phyloP scores from a whole-genome alignment of 306 rosid species.

The Sechiopsis laciniata region DNA sequence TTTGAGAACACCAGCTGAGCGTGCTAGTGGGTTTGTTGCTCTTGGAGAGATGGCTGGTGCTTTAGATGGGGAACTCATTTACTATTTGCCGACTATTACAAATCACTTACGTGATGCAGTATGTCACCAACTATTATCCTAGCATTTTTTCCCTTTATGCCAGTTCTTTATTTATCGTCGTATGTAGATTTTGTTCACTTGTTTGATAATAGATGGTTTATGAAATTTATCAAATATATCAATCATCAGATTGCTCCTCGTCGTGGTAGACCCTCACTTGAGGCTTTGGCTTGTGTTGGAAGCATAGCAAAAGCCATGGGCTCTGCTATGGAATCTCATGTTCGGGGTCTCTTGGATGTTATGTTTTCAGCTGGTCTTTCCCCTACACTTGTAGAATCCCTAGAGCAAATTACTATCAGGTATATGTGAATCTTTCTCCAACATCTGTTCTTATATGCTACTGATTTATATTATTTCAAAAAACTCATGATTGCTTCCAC shows the following conservation, averaged over 20 bases:
- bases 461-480: slow-evolving; percentile 1
- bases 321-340: slow-evolving; percentile 74
- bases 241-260: slow-evolving; percentile 89
- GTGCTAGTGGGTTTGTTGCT: slow-evolving; percentile 95
- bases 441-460: slow-evolving; percentile 13
- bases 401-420: slow-evolving; percentile 77
- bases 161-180: background rate
- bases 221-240: slow-evolving; percentile 18
- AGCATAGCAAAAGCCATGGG: slow-evolving; percentile 98
- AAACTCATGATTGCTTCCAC: slow-evolving; percentile 18
- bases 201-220: slow-evolving; percentile 19
- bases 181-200: slow-evolving; percentile 20
- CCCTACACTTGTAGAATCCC: slow-evolving; percentile 78
- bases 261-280: slow-evolving; percentile 86
- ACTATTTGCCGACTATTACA: slow-evolving; percentile 81
- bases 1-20: slow-evolving; percentile 83
- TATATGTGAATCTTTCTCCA: slow-evolving; percentile 20
- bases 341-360: slow-evolving; percentile 81
- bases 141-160: background rate
- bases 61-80: slow-evolving; percentile 80
- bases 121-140: slow-evolving; percentile 32
- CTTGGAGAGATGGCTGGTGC: slow-evolving; percentile 99
- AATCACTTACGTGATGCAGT: slow-evolving; percentile 92
- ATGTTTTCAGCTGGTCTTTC: slow-evolving; percentile 94
- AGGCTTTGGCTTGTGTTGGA: slow-evolving; percentile 98